phyloP scores from a whole-genome alignment of 2,329 filamentous ascomycete genomes.

The Apiospora rasikravindrae region DNA sequence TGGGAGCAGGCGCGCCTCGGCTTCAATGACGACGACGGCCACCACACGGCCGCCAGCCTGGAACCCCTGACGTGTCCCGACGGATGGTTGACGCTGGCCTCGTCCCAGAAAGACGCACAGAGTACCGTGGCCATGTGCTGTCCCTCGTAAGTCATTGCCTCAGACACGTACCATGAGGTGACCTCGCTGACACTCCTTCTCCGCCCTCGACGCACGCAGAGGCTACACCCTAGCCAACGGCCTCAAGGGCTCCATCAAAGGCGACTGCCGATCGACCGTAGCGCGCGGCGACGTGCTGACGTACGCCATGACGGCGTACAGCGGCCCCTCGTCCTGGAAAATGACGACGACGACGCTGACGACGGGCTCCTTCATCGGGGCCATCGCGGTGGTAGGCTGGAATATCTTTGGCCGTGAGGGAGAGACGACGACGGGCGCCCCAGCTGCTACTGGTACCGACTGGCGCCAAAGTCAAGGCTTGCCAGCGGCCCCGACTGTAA shows the following conservation, averaged over 20 bases:
- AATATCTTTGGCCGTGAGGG: slow-evolving; percentile 23
- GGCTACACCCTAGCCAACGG: slow-evolving; percentile 25
- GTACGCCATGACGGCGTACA: slow-evolving; percentile 24
- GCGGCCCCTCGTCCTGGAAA: slow-evolving; percentile 22
- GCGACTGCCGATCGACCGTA: slow-evolving; percentile 27
- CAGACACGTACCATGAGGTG: too few relatives aligned
- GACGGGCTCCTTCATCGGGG: slow-evolving; percentile 22
- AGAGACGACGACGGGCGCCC: background rate
- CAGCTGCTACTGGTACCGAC: background rate
- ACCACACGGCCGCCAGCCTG: slow-evolving; percentile 28
- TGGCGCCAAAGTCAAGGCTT: background rate
- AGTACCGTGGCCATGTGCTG: slow-evolving; percentile 30
- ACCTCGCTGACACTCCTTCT: background rate
- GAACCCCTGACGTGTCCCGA: slow-evolving; percentile 28
- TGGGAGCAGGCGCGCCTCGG: slow-evolving; percentile 29
- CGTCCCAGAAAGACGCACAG: slow-evolving; percentile 21
- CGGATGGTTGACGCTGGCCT: slow-evolving; percentile 26
- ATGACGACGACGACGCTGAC: slow-evolving; percentile 25
- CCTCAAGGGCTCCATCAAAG: slow-evolving; percentile 23
- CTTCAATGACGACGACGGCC: slow-evolving; percentile 8
- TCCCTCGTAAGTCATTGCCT: slow-evolving; percentile 26
- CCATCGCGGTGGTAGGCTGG: slow-evolving; percentile 29
- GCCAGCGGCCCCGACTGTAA: background rate
- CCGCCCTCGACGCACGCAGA: background rate
- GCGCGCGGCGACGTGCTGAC: slow-evolving; percentile 24